Evolutionary conservation across 495 filamentous ascomycete species (phyloP).

Genomic region (Immersiella caudata): DNA sequence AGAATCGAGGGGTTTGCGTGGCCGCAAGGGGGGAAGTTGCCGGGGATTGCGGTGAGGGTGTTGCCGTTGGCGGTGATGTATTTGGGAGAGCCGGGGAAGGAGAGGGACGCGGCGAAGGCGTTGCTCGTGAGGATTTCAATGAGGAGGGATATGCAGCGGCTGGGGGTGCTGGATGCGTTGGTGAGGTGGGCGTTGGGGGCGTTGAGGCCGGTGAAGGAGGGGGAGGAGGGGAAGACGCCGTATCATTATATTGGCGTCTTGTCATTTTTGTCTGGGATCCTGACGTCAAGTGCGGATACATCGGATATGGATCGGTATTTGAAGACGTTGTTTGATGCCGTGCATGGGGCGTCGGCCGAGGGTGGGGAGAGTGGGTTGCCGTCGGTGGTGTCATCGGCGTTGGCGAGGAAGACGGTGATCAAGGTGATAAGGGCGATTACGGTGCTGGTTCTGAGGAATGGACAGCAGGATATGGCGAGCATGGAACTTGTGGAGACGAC

Average conservation of each 20-base stretch:
- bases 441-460: conserved; percentile 59
- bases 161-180: conserved; percentile 67
- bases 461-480: conserved; percentile 43
- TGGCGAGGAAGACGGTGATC: conserved; percentile 76
- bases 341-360: conserved; percentile 44
- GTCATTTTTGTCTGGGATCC: conserved; percentile 74
- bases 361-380: conserved; percentile 43
- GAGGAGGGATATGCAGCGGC: conserved; percentile 81
- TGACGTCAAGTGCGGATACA: conserved; percentile 54
- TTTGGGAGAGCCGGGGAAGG: conserved; percentile 76
- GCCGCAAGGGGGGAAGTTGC: conserved; percentile 52
- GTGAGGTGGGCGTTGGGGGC: conserved; percentile 67
- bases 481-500: conserved; percentile 69
- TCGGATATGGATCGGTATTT: conserved; percentile 56
- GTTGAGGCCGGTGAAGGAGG: conserved; percentile 46
- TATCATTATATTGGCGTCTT: conserved; percentile 71
- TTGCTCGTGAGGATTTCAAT: conserved; percentile 81
- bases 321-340: conserved; percentile 48
- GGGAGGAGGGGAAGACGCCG: conserved; percentile 37
- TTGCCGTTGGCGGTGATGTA: conserved; percentile 70
- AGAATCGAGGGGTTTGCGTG: conserved; percentile 46
- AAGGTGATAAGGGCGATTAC: conserved; percentile 78
- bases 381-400: conserved; percentile 64
- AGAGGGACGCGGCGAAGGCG: conserved; percentile 79
- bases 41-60: conserved; percentile 70